phyloP scores from a whole-genome alignment of 2,329 filamentous ascomycete genomes.

The Sarocladiaceae sp. region DNA sequence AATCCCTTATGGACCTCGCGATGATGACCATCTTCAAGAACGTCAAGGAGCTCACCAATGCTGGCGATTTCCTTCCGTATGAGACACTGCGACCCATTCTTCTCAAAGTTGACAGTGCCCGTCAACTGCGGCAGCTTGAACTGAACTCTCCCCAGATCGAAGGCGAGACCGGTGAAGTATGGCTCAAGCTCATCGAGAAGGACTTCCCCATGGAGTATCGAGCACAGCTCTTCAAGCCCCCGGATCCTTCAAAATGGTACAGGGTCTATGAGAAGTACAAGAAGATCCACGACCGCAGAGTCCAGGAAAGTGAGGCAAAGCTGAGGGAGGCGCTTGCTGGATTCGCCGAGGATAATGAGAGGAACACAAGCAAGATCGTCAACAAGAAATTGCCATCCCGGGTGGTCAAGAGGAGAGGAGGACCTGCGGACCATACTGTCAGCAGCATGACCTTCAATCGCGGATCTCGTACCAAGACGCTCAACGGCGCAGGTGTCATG shows the following conservation, averaged over 20 bases:
- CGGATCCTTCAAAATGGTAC: constrained; percentile 66
- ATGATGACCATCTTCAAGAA: constrained; percentile 46
- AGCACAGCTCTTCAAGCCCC: constrained; percentile 56
- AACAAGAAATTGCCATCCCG: constrained; percentile 39
- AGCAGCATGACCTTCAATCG: constrained; percentile 36
- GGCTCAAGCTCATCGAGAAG: constrained; percentile 70
- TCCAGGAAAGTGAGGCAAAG: constrained; percentile 52
- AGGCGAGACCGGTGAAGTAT: constrained; percentile 64
- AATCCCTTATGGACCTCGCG: constrained; percentile 46
- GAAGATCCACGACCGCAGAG: constrained; percentile 48
- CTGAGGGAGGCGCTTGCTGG: constrained; percentile 52
- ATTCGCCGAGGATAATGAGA: constrained; percentile 50
- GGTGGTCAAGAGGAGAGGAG: constrained; percentile 14
- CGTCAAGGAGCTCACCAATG: constrained; percentile 53
- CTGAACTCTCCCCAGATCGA: constrained; percentile 68
- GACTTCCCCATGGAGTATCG: constrained; percentile 64
- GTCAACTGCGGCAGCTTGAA: constrained; percentile 72
- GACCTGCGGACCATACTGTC: constrained; percentile 20
- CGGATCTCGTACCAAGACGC: constrained; percentile 46
- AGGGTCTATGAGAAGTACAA: constrained; percentile 68
- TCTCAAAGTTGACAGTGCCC: constrained; percentile 61
- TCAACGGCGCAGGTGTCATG: constrained; percentile 46
- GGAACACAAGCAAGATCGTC: constrained; percentile 52
- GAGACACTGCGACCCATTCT: constrained; percentile 59
- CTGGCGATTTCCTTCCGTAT: constrained; percentile 67